Base-by-base conservation (phyloP, 2,329 filamentous ascomycete species). In the Epichloe gansuensis region DNA sequence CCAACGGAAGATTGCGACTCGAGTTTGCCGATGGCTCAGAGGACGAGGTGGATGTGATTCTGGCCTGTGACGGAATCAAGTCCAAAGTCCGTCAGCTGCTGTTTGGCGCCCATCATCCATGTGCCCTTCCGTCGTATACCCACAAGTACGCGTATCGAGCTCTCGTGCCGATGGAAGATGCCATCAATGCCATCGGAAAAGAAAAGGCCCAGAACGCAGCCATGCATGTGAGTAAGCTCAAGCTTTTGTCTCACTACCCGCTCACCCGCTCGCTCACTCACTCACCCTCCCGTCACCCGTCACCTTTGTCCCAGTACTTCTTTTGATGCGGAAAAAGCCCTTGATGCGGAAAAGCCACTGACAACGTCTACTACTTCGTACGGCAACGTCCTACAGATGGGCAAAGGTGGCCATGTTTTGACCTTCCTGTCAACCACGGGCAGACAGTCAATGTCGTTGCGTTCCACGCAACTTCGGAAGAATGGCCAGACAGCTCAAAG, bases 61-160 rank as follows among this genome's bases (percentile, higher is more conserved):
- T 86, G 46, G 82, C 79, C 0, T 83, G 80, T 57, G 82, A 86
- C 61, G 82, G 82, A 0, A 82, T 85, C 59, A 83, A 83, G 61
- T 80, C 76, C 8, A 66, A 68, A 15, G 72, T 76, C 1, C 65
- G 80, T 1, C 61, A 73, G 34, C 60, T 77, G 6, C 63, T 83
- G 8, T 64, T 81, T 0, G 75, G 74, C 0, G 59, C 67, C 1
- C 59, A 65, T 15, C 54, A 64, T 63, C 70, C 51, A 60, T 72
- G 28, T 48, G 69, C 50, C 60, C 74, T 1, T 58, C 69, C 66
- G 0, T 55, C 60, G 0, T 84, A 78, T 55, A 74, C 73, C 0
- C 72, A 76, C 21, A 80, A 80, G 59, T 79, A 81, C 60, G 80
- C 77, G 0, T 85, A 83, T 57, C 70, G 82, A 0, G 65, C 62